Percentiles rank a stretch among this genome's conserved stretches.
phyloP scores from a whole-genome alignment of 23 red algal genomes.

The Agarophyton chilense region DNA sequence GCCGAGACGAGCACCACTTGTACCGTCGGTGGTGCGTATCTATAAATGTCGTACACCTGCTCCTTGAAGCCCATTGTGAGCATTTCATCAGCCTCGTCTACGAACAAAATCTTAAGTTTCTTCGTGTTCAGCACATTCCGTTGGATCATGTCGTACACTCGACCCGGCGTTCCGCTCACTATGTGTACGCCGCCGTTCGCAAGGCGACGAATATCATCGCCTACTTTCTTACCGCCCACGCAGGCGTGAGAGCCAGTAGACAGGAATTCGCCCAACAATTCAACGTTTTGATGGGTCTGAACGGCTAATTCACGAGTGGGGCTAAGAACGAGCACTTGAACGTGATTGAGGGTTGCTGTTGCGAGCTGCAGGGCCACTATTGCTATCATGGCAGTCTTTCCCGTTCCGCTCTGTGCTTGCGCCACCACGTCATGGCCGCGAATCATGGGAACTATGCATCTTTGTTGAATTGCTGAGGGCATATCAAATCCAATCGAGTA shows the following conservation, averaged over 20 bases:
- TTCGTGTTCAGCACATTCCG: constrained; percentile 54
- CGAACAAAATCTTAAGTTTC: constrained; percentile 50
- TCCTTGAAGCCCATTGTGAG: constrained; percentile 85
- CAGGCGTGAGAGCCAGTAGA: constrained; percentile 54
- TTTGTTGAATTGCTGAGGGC: constrained; percentile 86
- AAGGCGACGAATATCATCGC: constrained; percentile 75
- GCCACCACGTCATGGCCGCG: constrained; percentile 82
- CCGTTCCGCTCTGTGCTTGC: constrained; percentile 93
- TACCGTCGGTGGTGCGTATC: constrained; percentile 61
- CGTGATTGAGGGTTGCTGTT: constrained; percentile 7
- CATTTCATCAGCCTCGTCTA: constrained; percentile 97
- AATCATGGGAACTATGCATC: constrained; percentile 76
- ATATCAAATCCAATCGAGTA: constrained; percentile 81
- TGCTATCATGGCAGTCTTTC: constrained; percentile 91
- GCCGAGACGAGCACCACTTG: constrained; percentile 89
- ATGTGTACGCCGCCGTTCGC: constrained; percentile 80
- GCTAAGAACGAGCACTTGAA: constrained; percentile 86
- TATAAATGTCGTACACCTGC: constrained; percentile 93
- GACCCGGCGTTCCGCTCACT: constrained; percentile 82
- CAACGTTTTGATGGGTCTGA: constrained; percentile 74
- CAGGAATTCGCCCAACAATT: constrained; percentile 71
- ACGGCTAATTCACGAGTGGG: constrained; percentile 88
- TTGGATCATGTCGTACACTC: constrained; percentile 90
- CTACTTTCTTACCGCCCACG: constrained; percentile 74
- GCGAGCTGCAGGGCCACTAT: constrained; percentile 66